Evolutionary conservation across 169 alveolate genomes (phyloP), one percentile per base, ranked within the genome.

Genomic region (Plasmodium gallinaceum): DNA sequence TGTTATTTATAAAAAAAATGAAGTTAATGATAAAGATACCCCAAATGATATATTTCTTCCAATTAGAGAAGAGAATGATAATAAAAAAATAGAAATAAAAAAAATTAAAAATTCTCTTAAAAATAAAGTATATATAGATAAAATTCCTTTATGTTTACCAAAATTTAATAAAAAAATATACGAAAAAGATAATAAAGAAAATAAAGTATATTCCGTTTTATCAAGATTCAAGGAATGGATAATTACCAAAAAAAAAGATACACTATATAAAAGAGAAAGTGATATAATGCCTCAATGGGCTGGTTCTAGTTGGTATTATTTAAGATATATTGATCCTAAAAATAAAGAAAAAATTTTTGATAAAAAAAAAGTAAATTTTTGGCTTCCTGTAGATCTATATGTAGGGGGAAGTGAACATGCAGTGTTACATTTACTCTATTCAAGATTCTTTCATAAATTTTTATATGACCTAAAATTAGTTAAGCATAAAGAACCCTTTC

Each of bases 251-350:
- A 66, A 90, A 93, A 54, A 61, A 69, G 88, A 90, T 10, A 43
- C 46, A 4, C 46, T 51, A 7, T 89, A 92, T 9, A 68, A 88
- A 91, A 72, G 97, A 61, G 98, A 96, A 69, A 65, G 92, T 46
- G 97, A 96, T 37, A 97, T 98, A 37, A 96, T 97, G 95, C 99
- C 98, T 16, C 98, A 97, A 76, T 97, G 98, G 97, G 99, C 98
- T 5, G 99, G 98, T 18, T 93, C 98, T 51, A 90, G 97, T 45
- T 97, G 98, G 98, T 97, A 97, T 87, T 96, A 90, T 74, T 91
- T 97, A 61, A 89, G 99, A 7, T 97, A 94, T 64, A 62, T 94
- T 37, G 98, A 97, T 88, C 92, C 97, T 42, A 37, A 70, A 43
- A 95, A 95, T 86, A 26, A 60, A n/a, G n/a, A 88, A 5, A 58